These are phyloP conservation scores for Trichocladium antarcticum DNA, from an alignment of 495 filamentous ascomycete species.

Conservation along the genomic window DNA sequence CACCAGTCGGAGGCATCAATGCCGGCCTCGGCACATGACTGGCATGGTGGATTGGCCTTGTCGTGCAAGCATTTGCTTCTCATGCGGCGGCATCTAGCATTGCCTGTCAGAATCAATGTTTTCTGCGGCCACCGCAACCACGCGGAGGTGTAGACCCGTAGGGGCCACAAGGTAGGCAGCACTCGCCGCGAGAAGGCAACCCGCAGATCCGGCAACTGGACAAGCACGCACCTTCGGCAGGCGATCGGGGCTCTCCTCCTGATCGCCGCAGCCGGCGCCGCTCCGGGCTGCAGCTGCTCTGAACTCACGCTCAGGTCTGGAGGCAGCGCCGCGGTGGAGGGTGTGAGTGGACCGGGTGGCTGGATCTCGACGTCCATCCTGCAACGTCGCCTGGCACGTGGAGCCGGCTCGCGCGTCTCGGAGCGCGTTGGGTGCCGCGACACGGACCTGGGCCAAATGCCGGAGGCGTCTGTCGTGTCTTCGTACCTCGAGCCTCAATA, in stretches of 20 bases:
- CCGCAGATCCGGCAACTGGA: slow-evolving; percentile 6
- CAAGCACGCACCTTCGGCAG: slow-evolving; percentile 36
- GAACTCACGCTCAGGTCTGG: neutral
- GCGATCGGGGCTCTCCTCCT: slow-evolving; percentile 40
- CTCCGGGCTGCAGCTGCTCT: slow-evolving; percentile 6
- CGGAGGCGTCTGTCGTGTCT: neutral
- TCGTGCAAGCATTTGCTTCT: slow-evolving; percentile 41
- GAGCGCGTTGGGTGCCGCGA: neutral
- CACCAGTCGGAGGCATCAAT: slow-evolving; percentile 36
- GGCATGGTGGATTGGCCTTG: slow-evolving; percentile 33
- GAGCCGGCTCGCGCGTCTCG: neutral
- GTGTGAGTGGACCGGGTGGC: slow-evolving; percentile 7
- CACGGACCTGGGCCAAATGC: neutral
- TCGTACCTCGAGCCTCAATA: neutral
- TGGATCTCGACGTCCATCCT: slow-evolving; percentile 22
- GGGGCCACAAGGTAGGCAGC: no score
- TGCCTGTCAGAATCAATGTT: neutral
- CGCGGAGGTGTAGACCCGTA: no score
- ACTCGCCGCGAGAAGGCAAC: neutral
- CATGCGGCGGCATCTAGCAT: slow-evolving; percentile 39
- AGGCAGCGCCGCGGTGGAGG: slow-evolving; percentile 3
- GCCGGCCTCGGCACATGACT: slow-evolving; percentile 34
- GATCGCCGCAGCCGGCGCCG: neutral
- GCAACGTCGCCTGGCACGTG: no score
- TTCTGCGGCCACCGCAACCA: neutral